Evolutionary conservation across 2,329 filamentous ascomycete genomes (phyloP).

Genomic region (Ambrosiella beaveri): DNA sequence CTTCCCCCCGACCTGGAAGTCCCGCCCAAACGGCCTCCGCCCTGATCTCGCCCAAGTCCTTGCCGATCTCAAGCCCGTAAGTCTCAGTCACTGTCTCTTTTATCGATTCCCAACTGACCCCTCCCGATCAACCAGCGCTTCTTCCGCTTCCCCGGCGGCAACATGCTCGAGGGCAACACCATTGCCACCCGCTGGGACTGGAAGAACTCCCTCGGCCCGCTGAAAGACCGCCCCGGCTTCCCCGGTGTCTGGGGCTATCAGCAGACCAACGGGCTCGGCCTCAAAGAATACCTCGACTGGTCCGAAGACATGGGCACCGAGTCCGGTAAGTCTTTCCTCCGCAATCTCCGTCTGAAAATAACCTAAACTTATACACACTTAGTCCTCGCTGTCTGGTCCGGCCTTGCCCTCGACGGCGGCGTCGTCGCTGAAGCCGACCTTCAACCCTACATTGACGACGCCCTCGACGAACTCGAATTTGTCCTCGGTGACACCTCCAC

Average conservation of each 20-base stretch:
- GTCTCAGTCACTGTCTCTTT: conserved; percentile 8
- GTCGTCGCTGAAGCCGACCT: conserved; percentile 34
- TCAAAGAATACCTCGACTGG: conserved; percentile 45
- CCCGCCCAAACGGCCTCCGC: conserved; percentile 38
- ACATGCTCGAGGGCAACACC: conserved; percentile 36
- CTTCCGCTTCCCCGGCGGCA: conserved; percentile 48
- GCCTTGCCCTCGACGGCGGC: conserved; percentile 36
- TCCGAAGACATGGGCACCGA: conserved; percentile 42
- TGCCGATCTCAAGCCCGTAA: conserved; percentile 31
- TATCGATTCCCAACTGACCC: neutral
- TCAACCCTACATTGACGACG: conserved; percentile 38
- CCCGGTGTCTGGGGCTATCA: conserved; percentile 41
- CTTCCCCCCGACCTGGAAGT: conserved; percentile 43
- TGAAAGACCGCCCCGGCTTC: conserved; percentile 37
- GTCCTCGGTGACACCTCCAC: conserved; percentile 35
- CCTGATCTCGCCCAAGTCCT: conserved; percentile 37
- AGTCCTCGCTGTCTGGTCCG: conserved; percentile 40
- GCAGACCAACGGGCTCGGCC: conserved; percentile 44
- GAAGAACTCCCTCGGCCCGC: conserved; percentile 36
- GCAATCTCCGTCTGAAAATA: neutral
- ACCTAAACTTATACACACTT: conserved; percentile 10
- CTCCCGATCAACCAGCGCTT: conserved; percentile 24
- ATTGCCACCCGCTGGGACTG: conserved; percentile 31
- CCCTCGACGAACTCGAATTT: conserved; percentile 46
- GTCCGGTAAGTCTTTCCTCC: conserved; percentile 21